A percentile compares a stretch with the other conserved stretches of the same genome.
These are phyloP conservation scores for Inga leiocalycina DNA, from an alignment of 306 rosid genomes.

Conservation along the genomic window DNA sequence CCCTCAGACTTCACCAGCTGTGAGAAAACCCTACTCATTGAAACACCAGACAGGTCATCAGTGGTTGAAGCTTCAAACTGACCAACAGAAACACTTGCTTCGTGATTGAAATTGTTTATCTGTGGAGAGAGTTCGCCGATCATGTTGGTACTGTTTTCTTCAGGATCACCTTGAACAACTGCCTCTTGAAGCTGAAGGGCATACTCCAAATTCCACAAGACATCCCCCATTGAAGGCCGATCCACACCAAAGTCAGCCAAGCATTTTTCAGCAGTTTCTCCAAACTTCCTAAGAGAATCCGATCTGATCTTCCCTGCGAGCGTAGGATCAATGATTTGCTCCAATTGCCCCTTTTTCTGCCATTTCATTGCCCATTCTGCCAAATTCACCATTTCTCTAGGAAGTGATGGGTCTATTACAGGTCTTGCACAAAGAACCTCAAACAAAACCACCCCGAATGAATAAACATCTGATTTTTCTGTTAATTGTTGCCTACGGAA, in stretches of 20 bases:
- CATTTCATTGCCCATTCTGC: conserved; percentile 99
- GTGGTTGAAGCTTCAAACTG: conserved; percentile 55
- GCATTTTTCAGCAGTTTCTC: conserved; percentile 95
- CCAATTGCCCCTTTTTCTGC: conserved; percentile 87
- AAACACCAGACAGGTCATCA: conserved; percentile 90
- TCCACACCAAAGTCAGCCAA: conserved; percentile 90
- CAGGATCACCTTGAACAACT: conserved; percentile 70
- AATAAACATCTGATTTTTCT: conserved; percentile 93
- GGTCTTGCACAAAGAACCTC: conserved; percentile 96
- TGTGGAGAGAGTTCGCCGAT: conserved; percentile 89
- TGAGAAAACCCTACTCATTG: conserved; percentile 95
- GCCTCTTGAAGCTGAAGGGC: conserved; percentile 94
- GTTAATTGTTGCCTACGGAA: conserved; percentile 90
- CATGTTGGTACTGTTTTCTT: conserved; percentile 90
- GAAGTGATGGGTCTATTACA: conserved; percentile 86
- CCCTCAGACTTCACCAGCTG: conserved; percentile 98
- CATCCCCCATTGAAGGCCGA: conserved; percentile 95
- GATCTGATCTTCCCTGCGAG: conserved; percentile 78
- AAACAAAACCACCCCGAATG: conserved; percentile 91
- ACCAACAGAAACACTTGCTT: conserved; percentile 45
- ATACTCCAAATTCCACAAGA: conserved; percentile 90
- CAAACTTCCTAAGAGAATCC: conserved; percentile 88
- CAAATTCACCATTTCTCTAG: conserved; percentile 90
- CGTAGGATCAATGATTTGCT: conserved; percentile 72
- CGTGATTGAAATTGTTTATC: conserved; percentile 61